Conservation (phyloP, 106 monocot genomes). For the Phalaenopsis aphrodite region DNA sequence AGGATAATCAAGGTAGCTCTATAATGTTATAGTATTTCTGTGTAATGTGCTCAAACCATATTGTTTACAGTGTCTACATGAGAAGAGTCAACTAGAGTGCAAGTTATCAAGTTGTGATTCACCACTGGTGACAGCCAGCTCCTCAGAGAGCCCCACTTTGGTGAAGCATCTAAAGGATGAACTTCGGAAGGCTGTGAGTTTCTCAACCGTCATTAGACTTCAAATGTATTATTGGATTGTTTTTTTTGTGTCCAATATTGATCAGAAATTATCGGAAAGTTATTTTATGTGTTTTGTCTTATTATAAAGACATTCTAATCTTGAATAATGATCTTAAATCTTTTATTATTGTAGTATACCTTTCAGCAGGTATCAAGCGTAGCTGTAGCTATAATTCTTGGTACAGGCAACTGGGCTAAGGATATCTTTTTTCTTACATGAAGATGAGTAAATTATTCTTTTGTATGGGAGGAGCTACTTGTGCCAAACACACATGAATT, state of each 20-base stretch:
- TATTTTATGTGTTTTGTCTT: neutral
- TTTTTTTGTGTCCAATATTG: neutral
- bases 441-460: neutral
- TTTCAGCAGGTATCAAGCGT: neutral
- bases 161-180: slow-evolving; percentile 9
- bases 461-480: too few species aligned
- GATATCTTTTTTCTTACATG: neutral
- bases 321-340: neutral
- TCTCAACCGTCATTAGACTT: neutral
- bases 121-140: neutral
- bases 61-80: slow-evolving; percentile 1
- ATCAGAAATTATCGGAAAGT: neutral
- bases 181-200: neutral
- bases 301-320: neutral
- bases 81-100: slow-evolving; percentile 1
- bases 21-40: neutral
- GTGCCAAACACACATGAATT: too few species aligned
- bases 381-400: neutral
- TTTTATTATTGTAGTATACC: neutral
- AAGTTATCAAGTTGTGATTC: slow-evolving; percentile 2
- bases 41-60: neutral
- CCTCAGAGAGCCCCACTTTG: neutral
- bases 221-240: neutral
- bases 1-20: neutral
- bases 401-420: neutral